Evolutionary conservation across 2,329 filamentous ascomycete species (phyloP), one percentile per base, ranked within the genome.

Genomic region (Xylaria polymorpha): DNA sequence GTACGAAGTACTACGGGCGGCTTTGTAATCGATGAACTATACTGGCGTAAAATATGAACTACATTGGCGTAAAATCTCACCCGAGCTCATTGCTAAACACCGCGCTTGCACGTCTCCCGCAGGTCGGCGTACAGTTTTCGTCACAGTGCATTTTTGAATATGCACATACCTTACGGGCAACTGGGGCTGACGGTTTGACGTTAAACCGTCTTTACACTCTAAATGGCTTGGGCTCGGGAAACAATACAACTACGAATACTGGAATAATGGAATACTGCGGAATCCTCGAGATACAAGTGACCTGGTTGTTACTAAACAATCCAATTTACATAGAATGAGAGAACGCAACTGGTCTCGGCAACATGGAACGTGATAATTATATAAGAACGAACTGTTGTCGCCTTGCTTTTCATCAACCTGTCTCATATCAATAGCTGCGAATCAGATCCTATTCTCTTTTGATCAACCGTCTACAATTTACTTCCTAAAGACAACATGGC

Each of bases 401-500:
- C 14, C 1, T 46, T 20, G 20, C 29, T 22, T 6, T 56, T 48
- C 37, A 18, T n/a, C 3, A 10, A 10, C 7, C 25, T 63, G 6
- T 37, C 3, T 41, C n/a, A 15, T 4, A 18, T n/a, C n/a, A 12
- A 32, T 51, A 32, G 9, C 44, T 10, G 29, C 32, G 6, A 37
- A 22, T 22, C 7, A 44, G n/a, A 44, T 37, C n/a, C 3, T 50
- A 35, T 9, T 3, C 4, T 32, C 5, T 53, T 35, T 43, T 22
- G 35, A 64, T 22, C 43, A 20, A 15, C 2, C 10, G 15, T 8
- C 7, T 50, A 25, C n/a, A 20, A 14, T n/a, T 15, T 7, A 29
- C 29, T 25, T 15, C 41, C 18, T 3, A 3, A 46, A 41, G 5
- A n/a, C n/a, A 69, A 51, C 4, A 68, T 69, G 66, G 20, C 62